Evolutionary conservation across 306 rosid genomes (phyloP).

Genomic region (Ochetophila trinervis): DNA sequence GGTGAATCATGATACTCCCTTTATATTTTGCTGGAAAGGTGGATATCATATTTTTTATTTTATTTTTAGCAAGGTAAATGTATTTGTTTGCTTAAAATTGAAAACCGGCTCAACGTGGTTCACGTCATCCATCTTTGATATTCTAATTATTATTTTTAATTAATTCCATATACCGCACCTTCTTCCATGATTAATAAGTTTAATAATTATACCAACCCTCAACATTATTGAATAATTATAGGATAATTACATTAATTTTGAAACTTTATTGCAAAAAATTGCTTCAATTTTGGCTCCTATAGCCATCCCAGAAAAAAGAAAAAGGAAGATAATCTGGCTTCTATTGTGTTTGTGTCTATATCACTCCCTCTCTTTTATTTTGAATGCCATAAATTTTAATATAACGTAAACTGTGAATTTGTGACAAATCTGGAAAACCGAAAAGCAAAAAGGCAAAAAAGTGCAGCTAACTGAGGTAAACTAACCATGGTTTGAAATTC

Average conservation of each 20-base stretch:
- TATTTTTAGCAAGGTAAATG: neutral
- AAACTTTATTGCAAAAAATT: neutral
- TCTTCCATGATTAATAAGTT: neutral
- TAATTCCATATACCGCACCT: neutral
- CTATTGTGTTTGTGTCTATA: no score
- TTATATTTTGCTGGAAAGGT: no score
- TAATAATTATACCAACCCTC: neutral
- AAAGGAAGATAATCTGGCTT: neutral
- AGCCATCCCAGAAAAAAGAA: neutral
- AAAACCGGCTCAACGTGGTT: slow-evolving; percentile 12
- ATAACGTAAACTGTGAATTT: neutral
- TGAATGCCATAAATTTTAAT: neutral
- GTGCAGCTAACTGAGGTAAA: neutral
- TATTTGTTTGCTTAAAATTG: neutral
- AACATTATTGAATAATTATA: neutral
- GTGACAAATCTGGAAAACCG: neutral
- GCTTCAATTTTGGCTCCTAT: neutral
- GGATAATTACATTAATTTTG: neutral
- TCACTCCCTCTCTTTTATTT: slow-evolving; percentile 9
- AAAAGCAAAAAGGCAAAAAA: neutral
- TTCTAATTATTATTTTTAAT: neutral
- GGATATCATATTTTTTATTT: neutral
- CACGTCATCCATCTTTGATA: slow-evolving; percentile 11
- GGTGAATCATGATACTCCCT: no score
- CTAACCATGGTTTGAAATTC: slow-evolving; percentile 17